Conservation (phyloP, 306 rosid genomes). For the Dalbergia cochinchinensis region DNA sequence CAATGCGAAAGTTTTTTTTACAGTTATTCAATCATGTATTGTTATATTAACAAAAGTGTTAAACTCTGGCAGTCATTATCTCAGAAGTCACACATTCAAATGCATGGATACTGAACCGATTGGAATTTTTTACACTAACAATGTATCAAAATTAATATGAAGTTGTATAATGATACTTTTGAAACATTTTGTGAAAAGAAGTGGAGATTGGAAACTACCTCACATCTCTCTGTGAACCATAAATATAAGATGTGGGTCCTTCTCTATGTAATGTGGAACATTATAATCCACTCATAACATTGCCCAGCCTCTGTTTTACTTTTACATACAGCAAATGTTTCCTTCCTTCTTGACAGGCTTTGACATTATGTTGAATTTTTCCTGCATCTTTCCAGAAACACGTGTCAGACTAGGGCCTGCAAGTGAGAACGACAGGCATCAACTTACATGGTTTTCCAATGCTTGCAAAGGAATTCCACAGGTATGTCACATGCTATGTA, state of each 20-base stretch:
- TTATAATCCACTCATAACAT: conserved; percentile 3
- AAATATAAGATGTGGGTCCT: neutral
- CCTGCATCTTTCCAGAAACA: conserved; percentile 63
- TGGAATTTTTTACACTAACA: no score
- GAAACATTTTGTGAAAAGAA: neutral
- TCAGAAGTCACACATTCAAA: no score
- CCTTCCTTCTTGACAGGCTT: conserved; percentile 34
- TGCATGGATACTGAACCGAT: no score
- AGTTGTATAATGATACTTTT: neutral
- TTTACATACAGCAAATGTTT: conserved; percentile 38
- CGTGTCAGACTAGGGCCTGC: conserved; percentile 89
- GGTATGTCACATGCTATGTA: conserved; percentile 55
- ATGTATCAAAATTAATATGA: no score
- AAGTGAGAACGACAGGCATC: conserved; percentile 76
- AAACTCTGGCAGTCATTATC: no score
- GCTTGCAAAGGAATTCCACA: conserved; percentile 99
- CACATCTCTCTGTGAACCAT: neutral
- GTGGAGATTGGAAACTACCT: conserved; percentile 4
- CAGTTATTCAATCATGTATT: no score
- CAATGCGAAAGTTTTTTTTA: no score
- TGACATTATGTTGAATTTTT: conserved; percentile 38
- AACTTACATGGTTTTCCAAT: conserved; percentile 83
- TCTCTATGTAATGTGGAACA: conserved; percentile 11
- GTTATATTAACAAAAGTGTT: no score
- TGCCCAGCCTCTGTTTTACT: conserved; percentile 42